These are phyloP conservation scores for Camelina neglecta DNA, from an alignment of 345 rosid species.

Conservation along the genomic window DNA sequence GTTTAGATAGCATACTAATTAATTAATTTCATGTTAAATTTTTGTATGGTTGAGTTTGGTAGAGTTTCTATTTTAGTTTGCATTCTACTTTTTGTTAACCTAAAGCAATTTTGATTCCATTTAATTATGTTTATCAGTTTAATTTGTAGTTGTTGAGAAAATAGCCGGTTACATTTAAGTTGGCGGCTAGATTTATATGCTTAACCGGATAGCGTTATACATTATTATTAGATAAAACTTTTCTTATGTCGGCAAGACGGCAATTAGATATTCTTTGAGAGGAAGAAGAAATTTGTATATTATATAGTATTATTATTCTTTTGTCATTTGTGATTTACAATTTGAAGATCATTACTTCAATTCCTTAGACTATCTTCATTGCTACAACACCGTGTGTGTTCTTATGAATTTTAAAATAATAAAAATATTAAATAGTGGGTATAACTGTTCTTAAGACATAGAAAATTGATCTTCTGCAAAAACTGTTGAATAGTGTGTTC, in stretches of 20 bases:
- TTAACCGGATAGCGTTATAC: conserved; percentile 3
- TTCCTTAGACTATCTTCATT: neutral
- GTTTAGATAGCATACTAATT: conserved; percentile 7
- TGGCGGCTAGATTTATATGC: neutral
- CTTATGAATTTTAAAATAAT: too few species aligned
- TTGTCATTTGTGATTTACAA: conserved; percentile 1
- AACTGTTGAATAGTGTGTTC: too few species aligned
- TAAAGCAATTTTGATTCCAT: neutral
- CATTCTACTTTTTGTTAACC: conserved; percentile 2
- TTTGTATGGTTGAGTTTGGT: conserved; percentile 27
- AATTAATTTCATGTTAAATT: conserved; percentile 5
- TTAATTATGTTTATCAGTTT: neutral
- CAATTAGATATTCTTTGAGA: conserved; percentile 24
- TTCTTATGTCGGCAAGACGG: conserved; percentile 31
- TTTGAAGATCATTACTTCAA: neutral
- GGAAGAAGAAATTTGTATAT: neutral
- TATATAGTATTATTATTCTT: neutral
- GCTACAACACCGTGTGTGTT: too few species aligned
- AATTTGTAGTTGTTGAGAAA: neutral
- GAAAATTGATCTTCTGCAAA: too few species aligned
- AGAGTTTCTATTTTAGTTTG: conserved; percentile 19
- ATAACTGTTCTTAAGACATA: too few species aligned
- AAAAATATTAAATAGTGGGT: too few species aligned
- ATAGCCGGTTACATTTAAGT: neutral
- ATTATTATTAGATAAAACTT: neutral